These are phyloP conservation scores for Epichloe amarillans DNA, from an alignment of 2,329 filamentous ascomycete genomes.

Conservation along the genomic window DNA sequence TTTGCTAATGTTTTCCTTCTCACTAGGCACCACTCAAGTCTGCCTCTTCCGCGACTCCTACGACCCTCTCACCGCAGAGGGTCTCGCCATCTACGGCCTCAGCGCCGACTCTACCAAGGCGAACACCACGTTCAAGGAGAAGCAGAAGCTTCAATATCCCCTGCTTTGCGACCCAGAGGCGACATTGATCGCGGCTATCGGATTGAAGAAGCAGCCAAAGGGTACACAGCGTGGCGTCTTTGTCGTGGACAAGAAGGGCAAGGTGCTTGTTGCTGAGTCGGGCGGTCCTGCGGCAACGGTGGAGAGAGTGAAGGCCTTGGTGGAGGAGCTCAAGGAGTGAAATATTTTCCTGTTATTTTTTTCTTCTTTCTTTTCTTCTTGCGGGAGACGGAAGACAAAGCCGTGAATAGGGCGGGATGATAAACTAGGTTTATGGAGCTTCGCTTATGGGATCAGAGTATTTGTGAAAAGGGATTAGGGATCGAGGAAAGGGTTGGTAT, in stretches of 20 bases:
- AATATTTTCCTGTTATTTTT: not conserved
- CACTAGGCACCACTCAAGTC: constrained; percentile 74
- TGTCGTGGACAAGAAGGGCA: constrained; percentile 68
- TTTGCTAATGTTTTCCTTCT: not conserved
- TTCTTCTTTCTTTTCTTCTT: not conserved
- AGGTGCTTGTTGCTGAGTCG: constrained; percentile 60
- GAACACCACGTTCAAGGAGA: constrained; percentile 85
- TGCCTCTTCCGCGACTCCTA: constrained; percentile 88
- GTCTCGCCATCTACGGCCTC: constrained; percentile 79
- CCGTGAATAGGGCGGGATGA: too few relatives aligned
- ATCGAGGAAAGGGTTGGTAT: not conserved
- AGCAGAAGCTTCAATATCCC: constrained; percentile 78
- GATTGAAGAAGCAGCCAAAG: constrained; percentile 73
- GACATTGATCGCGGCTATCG: constrained; percentile 70
- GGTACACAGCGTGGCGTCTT: constrained; percentile 81
- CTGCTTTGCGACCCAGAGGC: constrained; percentile 71
- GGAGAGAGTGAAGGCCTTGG: constrained; percentile 59
- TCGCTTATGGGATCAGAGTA: not conserved
- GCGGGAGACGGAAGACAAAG: too few relatives aligned
- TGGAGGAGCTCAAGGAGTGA: constrained; percentile 30
- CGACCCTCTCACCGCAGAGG: constrained; percentile 58
- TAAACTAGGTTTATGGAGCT: too few relatives aligned
- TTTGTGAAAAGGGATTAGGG: not conserved
- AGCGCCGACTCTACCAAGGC: constrained; percentile 78
- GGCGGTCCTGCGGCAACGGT: constrained; percentile 70